Evolutionary conservation across 805 yeast species (phyloP).

Genomic region (Saccharomycopsis fodiens): DNA sequence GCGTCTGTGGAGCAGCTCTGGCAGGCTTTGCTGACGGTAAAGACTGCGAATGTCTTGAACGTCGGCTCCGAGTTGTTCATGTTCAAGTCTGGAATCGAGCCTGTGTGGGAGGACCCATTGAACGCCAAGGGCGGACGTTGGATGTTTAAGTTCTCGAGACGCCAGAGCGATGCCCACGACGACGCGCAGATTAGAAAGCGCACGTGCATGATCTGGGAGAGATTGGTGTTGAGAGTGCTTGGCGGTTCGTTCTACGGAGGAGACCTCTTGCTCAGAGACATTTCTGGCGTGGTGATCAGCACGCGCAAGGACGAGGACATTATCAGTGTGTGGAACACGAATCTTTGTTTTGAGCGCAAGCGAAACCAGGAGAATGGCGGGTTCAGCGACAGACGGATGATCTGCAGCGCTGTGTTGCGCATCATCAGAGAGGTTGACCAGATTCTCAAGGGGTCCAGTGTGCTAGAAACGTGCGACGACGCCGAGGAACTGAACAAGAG

Average conservation of each 20-base stretch:
- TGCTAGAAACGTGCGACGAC: slow-evolving; percentile 25
- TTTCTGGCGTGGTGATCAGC: slow-evolving; percentile 53
- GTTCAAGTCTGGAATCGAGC: slow-evolving; percentile 52
- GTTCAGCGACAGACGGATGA: slow-evolving; percentile 37
- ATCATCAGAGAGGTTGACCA: slow-evolving; percentile 42
- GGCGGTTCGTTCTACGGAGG: slow-evolving; percentile 41
- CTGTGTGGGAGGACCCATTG: slow-evolving; percentile 62
- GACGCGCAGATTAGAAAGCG: slow-evolving; percentile 11
- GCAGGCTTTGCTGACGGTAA: slow-evolving; percentile 35
- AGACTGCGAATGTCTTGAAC: slow-evolving; percentile 32
- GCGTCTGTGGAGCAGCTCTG: slow-evolving; percentile 49
- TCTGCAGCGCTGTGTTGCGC: slow-evolving; percentile 39
- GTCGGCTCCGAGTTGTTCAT: slow-evolving; percentile 47
- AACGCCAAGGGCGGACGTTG: slow-evolving; percentile 58
- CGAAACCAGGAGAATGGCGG: slow-evolving; percentile 8
- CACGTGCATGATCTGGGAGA: slow-evolving; percentile 44
- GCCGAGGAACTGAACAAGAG: slow-evolving; percentile 34
- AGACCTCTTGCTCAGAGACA: slow-evolving; percentile 31
- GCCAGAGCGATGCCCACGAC: slow-evolving; percentile 19
- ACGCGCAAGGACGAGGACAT: slow-evolving; percentile 54
- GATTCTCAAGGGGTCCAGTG: slow-evolving; percentile 32
- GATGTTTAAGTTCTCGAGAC: slow-evolving; percentile 44
- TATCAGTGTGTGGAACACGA: slow-evolving; percentile 55
- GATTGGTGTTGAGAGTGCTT: slow-evolving; percentile 42
- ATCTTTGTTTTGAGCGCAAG: slow-evolving; percentile 30